Percentiles rank a stretch among this genome's conserved stretches.
Conservation (phyloP, 2,329 filamentous ascomycete species). For the Thielaviopsis cerberus region DNA sequence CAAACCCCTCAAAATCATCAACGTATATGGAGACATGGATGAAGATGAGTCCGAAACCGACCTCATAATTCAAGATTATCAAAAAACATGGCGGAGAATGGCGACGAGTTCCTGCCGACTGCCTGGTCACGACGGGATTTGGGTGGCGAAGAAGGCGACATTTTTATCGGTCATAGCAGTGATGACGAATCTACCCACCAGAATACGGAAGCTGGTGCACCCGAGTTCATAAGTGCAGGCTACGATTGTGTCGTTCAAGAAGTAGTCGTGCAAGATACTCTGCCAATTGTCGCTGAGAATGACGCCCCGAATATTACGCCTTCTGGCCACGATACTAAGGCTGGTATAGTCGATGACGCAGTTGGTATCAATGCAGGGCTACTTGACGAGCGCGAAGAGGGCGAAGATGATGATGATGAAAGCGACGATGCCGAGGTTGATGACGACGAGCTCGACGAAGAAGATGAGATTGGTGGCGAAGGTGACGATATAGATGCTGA, state of each 20-base stretch:
- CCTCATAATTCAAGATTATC: conserved; percentile 35
- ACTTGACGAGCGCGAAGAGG: conserved; percentile 32
- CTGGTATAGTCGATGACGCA: neutral
- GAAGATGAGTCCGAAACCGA: conserved; percentile 1
- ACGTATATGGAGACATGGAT: neutral
- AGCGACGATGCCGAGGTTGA: neutral
- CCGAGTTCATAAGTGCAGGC: neutral
- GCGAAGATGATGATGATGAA: neutral
- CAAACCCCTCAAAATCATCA: neutral
- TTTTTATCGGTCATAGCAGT: neutral
- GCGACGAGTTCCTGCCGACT: conserved; percentile 37
- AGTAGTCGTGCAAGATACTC: neutral
- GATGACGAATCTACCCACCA: neutral
- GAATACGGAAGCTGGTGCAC: neutral
- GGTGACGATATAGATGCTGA: neutral
- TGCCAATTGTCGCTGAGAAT: neutral
- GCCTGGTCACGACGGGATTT: conserved; percentile 28
- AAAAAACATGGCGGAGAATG: conserved; percentile 42
- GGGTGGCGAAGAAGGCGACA: conserved; percentile 16
- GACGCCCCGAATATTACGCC: neutral
- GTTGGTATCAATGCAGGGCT: conserved; percentile 38
- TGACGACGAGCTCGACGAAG: neutral
- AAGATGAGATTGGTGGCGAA: neutral
- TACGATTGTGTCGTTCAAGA: neutral
- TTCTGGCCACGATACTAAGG: neutral